These are phyloP conservation scores for Phyllostachys edulis DNA, from an alignment of 176 grass and related monocot species.

Conservation along the genomic window DNA sequence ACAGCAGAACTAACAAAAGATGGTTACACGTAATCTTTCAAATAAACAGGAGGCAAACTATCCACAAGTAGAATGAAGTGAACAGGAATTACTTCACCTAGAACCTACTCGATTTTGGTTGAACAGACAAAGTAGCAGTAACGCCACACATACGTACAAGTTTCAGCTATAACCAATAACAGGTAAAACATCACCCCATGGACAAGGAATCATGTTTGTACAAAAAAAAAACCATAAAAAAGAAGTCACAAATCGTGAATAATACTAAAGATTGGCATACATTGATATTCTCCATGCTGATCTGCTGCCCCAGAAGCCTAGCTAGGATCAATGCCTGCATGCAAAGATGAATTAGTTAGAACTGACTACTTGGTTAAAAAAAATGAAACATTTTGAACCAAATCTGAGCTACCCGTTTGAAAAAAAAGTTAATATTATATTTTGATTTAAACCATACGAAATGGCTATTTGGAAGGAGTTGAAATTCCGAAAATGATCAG, in stretches of 20 bases:
- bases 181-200: constrained; percentile 12
- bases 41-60: neutral
- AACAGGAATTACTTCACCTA: neutral
- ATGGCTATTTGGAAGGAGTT: neutral
- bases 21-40: neutral
- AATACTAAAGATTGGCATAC: constrained; percentile 35
- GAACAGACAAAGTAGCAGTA: neutral
- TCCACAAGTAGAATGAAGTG: neutral
- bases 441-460: neutral
- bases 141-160: neutral
- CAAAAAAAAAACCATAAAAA: neutral
- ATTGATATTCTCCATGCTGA: constrained; percentile 81
- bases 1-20: neutral
- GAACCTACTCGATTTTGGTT: neutral
- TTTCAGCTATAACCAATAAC: constrained; percentile 8
- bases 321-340: constrained; percentile 84
- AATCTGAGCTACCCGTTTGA: neutral
- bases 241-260: neutral
- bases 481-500: neutral
- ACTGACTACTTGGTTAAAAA: neutral
- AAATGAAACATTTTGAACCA: neutral
- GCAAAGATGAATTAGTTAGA: constrained; percentile 18
- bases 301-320: constrained; percentile 66
- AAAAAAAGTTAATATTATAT: neutral
- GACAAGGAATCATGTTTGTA: neutral